Conservation (phyloP, 192 early-diverging fungal species). For the Backusella circina region DNA sequence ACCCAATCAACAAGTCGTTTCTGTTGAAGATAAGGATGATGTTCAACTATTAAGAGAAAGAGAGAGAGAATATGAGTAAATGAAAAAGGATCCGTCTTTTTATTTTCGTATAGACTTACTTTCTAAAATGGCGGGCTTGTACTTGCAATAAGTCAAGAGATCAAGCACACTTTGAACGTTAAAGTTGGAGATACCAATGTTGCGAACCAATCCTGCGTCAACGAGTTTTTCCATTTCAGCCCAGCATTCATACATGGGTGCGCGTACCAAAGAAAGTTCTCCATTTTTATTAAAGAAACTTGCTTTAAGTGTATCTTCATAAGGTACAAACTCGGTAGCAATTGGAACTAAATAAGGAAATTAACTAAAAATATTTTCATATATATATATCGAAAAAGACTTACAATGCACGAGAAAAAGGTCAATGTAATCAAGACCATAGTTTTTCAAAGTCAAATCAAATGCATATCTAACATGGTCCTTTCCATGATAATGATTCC, state of each 20-base stretch:
- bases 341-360: not conserved
- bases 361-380: constrained; percentile 39
- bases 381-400: constrained; percentile 5
- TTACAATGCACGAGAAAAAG: constrained; percentile 34
- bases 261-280: constrained; percentile 28
- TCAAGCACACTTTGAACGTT: constrained; percentile 39
- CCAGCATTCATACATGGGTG: constrained; percentile 62
- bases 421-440: constrained; percentile 48
- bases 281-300: constrained; percentile 4
- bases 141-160: constrained; percentile 48
- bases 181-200: constrained; percentile 75
- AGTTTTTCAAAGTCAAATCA: constrained; percentile 35
- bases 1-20: constrained; percentile 54
- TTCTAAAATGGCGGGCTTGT: constrained; percentile 69
- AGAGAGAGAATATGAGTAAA: too few relatives aligned
- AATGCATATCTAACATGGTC: constrained; percentile 49
- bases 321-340: not conserved
- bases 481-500: constrained; percentile 59
- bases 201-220: constrained; percentile 45
- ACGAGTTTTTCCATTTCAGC: constrained; percentile 69
- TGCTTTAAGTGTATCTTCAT: not conserved
- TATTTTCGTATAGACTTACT: constrained; percentile 1
- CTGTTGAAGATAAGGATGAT: constrained; percentile 72
- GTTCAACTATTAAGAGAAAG: constrained; percentile 43
- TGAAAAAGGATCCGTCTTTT: not conserved